Conservation (phyloP, 805 yeast genomes). For the Candida cerambycidarum region DNA sequence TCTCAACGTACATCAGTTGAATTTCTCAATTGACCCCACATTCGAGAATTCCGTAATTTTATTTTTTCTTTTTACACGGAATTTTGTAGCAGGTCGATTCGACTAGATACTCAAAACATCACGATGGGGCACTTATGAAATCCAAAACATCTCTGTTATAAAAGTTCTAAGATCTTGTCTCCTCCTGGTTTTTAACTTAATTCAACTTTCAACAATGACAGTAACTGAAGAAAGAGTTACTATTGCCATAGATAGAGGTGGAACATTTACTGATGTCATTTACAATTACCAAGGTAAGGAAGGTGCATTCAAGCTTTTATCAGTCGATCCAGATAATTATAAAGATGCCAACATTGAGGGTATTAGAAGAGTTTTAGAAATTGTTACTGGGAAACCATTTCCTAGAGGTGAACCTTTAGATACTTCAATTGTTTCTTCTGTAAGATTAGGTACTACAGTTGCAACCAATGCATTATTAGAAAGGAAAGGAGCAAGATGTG, state of each 20-base stretch:
- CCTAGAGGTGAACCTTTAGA: slow-evolving; percentile 19
- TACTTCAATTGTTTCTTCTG: slow-evolving; percentile 18
- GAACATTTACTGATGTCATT: slow-evolving; percentile 27
- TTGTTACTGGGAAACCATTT: slow-evolving; percentile 49
- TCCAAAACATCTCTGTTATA: background rate
- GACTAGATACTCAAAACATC: background rate
- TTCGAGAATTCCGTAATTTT: too few relatives aligned
- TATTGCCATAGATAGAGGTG: slow-evolving; percentile 28
- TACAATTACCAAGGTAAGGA: slow-evolving; percentile 51
- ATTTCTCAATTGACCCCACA: too few relatives aligned
- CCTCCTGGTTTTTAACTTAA: too few relatives aligned
- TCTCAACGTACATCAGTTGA: too few relatives aligned
- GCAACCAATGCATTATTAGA: slow-evolving; percentile 25
- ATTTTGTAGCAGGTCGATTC: background rate
- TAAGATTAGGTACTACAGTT: slow-evolving; percentile 32
- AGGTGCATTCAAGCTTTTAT: slow-evolving; percentile 64
- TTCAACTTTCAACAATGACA: slow-evolving; percentile 8
- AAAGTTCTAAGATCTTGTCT: too few relatives aligned
- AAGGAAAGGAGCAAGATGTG: slow-evolving; percentile 21
- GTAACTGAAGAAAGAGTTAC: slow-evolving; percentile 6
- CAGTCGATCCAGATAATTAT: slow-evolving; percentile 85
- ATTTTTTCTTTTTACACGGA: too few relatives aligned
- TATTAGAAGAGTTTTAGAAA: slow-evolving; percentile 70
- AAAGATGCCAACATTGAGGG: slow-evolving; percentile 90
- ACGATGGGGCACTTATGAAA: too few relatives aligned